Evolutionary conservation across 352 stramenopile species (phyloP), one percentile per base, ranked within the genome.

Genomic region (Saprolegnia diclina): DNA sequence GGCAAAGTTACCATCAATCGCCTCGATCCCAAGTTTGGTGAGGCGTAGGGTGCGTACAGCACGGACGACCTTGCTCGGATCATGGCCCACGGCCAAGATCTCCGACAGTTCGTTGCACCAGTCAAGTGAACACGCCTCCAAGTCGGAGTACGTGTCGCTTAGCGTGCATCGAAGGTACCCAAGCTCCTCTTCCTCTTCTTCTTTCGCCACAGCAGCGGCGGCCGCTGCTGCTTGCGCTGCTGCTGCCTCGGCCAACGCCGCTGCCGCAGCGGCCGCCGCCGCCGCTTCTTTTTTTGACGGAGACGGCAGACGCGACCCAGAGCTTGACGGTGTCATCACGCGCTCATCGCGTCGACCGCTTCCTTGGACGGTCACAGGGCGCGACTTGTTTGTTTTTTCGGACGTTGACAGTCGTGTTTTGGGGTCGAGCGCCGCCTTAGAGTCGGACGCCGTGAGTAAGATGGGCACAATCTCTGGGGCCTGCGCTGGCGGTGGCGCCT

Each of bases 81-180:
- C 63, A 11, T 24, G 19, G 35, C 13, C 35, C 3, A 45, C 5
- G 6, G 45, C 16, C 11, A 69, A 6, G 40, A 69, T 69, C n/a
- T 69, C 63, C 21, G 19, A 7, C 6, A 69, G 63, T 29, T 61
- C 63, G 38, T 44, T 42, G 53, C 63, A 69, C 63, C 63, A 69
- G 21, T 69, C 63, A 16, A 69, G 63, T 22, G 63, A 50, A 26
- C 63, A 69, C 11, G 63, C 63, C 9, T 69, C 63, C 7, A 69
- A 19, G 45, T 69, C 63, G 5, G 63, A 69, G 63, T 69, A 56
- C 21, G n/a, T 57, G 22, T 69, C 50, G 26, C 18, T 37, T 29
- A 69, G 53, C 19, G 18, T 69, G 26, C 45, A 62, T 10, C 63
- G 63, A 13, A 69, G 35, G 26, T 50, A 69, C 11, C 26, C 50